A percentile compares a stretch with the other conserved stretches of the same genome.
These are phyloP conservation scores for Phytomonas sp. DNA, from an alignment of 208 protist genomes.

Conservation along the genomic window DNA sequence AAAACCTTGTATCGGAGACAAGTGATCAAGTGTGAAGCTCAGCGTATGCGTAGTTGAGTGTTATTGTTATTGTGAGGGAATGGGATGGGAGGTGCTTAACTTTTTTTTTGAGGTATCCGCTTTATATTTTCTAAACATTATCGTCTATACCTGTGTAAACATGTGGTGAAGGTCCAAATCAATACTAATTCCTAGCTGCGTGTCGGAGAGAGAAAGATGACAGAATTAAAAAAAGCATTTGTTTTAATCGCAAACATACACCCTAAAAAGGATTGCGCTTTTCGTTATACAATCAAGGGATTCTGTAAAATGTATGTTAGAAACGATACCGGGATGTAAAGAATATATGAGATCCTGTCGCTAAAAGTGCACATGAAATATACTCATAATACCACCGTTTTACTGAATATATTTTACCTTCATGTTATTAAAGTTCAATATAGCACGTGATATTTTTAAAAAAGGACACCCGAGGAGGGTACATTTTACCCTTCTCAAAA, in stretches of 20 bases:
- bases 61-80: neutral
- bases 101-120: neutral
- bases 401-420: conserved; percentile 18
- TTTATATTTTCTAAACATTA: neutral
- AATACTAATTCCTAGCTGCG: neutral
- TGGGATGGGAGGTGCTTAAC: too few relatives aligned
- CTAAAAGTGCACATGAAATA: neutral
- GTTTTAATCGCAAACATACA: neutral
- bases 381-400: neutral
- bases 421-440: neutral
- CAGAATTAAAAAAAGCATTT: neutral
- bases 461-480: neutral
- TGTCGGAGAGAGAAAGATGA: neutral
- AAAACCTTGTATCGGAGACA: conserved; percentile 35
- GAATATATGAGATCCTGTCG: neutral
- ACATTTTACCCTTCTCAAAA: neutral
- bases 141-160: neutral
- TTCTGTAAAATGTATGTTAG: neutral
- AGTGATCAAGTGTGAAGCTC: conserved; percentile 9
- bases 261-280: neutral
- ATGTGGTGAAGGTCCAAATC: neutral
- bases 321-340: neutral
- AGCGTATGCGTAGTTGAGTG: neutral
- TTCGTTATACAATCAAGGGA: neutral
- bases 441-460: neutral